These are phyloP conservation scores for Colletotrichum phormii DNA, from an alignment of 2,329 filamentous ascomycete species.

Conservation along the genomic window DNA sequence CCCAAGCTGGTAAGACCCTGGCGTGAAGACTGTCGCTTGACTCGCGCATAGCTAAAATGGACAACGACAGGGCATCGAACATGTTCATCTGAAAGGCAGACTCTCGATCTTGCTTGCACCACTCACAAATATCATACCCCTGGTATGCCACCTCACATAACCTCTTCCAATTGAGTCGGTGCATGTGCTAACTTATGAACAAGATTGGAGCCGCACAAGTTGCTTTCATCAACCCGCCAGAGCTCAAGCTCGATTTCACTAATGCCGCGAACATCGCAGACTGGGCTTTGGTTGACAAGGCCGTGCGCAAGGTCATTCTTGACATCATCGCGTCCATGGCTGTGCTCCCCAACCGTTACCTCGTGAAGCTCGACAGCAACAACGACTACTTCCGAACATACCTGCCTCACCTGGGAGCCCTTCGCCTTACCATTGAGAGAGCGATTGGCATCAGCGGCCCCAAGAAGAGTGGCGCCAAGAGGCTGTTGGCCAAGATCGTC, in stretches of 20 bases:
- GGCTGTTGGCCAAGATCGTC: conserved; percentile 54
- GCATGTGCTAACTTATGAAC: not conserved
- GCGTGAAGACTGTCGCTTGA: not conserved
- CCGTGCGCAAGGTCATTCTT: conserved; percentile 57
- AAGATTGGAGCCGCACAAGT: conserved; percentile 61
- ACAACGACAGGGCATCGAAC: conserved; percentile 54
- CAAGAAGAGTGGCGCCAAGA: conserved; percentile 46
- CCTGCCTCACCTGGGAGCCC: conserved; percentile 53
- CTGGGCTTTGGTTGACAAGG: conserved; percentile 51
- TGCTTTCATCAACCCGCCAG: conserved; percentile 60
- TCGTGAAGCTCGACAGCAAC: conserved; percentile 58
- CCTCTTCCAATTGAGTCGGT: not conserved
- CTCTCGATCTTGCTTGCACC: conserved; percentile 57
- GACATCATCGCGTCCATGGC: conserved; percentile 57
- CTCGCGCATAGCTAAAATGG: conserved; percentile 21
- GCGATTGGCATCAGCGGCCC: conserved; percentile 51
- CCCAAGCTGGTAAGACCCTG: conserved; percentile 52
- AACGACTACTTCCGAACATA: conserved; percentile 62
- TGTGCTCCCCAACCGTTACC: conserved; percentile 60
- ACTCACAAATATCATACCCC: conserved; percentile 57
- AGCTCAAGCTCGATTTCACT: conserved; percentile 59
- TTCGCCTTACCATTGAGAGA: conserved; percentile 56
- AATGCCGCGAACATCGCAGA: conserved; percentile 58
- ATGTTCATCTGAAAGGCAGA: conserved; percentile 56
- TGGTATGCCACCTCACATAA: conserved; percentile 46